phyloP scores from a whole-genome alignment of 2,329 filamentous ascomycete genomes.

The Pseudogymnoascus sp. region DNA sequence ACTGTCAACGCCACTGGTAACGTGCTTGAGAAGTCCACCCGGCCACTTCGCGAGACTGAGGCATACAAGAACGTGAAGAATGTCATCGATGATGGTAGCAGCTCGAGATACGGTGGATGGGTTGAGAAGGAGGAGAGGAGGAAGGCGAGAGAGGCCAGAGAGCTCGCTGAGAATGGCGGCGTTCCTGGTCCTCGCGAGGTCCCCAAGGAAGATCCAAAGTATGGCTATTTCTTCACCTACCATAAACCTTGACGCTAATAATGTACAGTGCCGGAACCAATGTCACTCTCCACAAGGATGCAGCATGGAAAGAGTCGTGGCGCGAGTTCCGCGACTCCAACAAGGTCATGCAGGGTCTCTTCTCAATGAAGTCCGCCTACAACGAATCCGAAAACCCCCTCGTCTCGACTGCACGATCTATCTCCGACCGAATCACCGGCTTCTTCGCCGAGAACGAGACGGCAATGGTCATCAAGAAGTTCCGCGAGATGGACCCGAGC shows the following conservation, averaged over 20 bases:
- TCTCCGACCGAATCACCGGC: conserved; percentile 84
- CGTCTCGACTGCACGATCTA: conserved; percentile 80
- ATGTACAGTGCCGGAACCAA: conserved; percentile 77
- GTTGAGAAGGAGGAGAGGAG: conserved; percentile 90
- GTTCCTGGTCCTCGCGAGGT: conserved; percentile 45
- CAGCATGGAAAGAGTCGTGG: conserved; percentile 98
- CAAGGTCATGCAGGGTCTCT: conserved; percentile 79
- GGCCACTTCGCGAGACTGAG: conserved; percentile 88
- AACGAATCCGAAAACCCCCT: conserved; percentile 96
- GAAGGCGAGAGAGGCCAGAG: conserved; percentile 65
- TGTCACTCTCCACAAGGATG: conserved; percentile 91
- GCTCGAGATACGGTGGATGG: conserved; percentile 93
- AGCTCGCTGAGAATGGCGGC: conserved; percentile 46
- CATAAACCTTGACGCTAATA: conserved; percentile 25
- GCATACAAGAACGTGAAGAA: conserved; percentile 92
- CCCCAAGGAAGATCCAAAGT: conserved; percentile 80
- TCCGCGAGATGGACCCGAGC: conserved; percentile 86
- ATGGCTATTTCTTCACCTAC: conserved; percentile 34
- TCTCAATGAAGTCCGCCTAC: conserved; percentile 78
- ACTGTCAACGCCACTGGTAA: conserved; percentile 79
- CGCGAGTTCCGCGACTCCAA: conserved; percentile 86
- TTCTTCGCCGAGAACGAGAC: conserved; percentile 99
- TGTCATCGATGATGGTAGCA: conserved; percentile 94
- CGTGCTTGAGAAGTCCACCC: conserved; percentile 87
- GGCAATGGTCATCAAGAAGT: conserved; percentile 94